Base-by-base conservation (phyloP, 768 basidiomycete genomes). In the Leccinellum rugosiceps region DNA sequence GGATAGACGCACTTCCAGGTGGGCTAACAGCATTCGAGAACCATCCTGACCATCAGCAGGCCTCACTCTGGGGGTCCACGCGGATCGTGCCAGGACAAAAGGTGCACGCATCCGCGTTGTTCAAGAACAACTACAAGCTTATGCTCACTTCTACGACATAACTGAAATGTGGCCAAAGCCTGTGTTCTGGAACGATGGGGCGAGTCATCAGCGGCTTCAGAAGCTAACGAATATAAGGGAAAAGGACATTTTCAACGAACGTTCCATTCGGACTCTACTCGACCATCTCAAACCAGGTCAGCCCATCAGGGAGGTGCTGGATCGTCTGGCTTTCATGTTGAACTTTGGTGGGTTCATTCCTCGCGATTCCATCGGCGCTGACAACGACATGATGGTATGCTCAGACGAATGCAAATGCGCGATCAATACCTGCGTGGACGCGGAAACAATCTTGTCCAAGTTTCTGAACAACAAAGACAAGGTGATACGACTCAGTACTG, bases 291-390 rank as follows among this genome's bases (percentile, higher is more conserved):
- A 57, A 23, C 50, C 53, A 1, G 52, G 56, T 15, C 58, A 60
- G 28, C 58, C 61, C 3, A 63, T 61, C 32, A 26, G n/a, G n/a
- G n/a, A n/a, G n/a, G n/a, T n/a, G n/a, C n/a, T n/a, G n/a, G n/a
- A n/a, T n/a, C n/a, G n/a, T n/a, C 56, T 71, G 8, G 62, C 68
- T 2, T 68, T 72, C 57, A 66, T 72, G 65, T 62, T 65, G 4
- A 63, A 56, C 52, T 71, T 72, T 19, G 55, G 70, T 71, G 26
- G 19, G 65, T 53, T 44, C 3, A 7, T n/a, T 23, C 14, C 15
- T 35, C 19, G n/a, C 19, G 6, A 50, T 10, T 1, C 10, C 6
- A 3, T 23, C 17, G 3, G 30, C 32, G 8, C 11, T 46, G 17
- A 23, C 45, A 45, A 65, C 19, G 38, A 35, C 19, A 2, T 11